Percentiles rank a stretch among this genome's conserved stretches.
Evolutionary conservation across 345 rosid genomes (phyloP).

Genomic region (Gossypium longicalyx): DNA sequence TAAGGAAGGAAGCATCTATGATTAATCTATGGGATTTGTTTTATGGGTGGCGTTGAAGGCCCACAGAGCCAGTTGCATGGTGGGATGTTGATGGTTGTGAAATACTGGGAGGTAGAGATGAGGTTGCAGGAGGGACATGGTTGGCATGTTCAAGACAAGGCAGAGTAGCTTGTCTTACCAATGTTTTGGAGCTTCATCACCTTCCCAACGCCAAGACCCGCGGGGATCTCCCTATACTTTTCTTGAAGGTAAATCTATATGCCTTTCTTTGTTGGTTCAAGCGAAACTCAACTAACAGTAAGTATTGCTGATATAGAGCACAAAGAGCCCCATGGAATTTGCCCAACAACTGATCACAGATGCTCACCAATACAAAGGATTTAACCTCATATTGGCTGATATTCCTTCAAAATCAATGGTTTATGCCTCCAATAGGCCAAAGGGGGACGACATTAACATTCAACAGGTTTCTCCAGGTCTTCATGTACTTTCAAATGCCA

Average conservation of each 20-base stretch:
- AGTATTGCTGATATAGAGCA: conserved; percentile 31
- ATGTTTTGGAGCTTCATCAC: conserved; percentile 56
- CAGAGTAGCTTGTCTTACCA: conserved; percentile 62
- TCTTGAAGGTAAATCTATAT: conserved; percentile 36
- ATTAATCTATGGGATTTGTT: neutral
- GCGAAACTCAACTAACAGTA: neutral
- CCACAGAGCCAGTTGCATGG: conserved; percentile 57
- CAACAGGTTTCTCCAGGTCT: conserved; percentile 60
- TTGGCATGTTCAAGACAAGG: conserved; percentile 59
- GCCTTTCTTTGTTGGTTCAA: neutral
- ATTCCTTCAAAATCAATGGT: conserved; percentile 51
- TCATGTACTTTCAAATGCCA: conserved; percentile 59
- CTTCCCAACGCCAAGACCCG: conserved; percentile 49
- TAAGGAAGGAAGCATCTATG: neutral
- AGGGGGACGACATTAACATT: conserved; percentile 29
- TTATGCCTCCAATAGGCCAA: conserved; percentile 48
- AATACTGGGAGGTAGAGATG: conserved; percentile 60
- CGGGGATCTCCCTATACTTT: conserved; percentile 61
- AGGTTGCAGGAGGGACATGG: conserved; percentile 65
- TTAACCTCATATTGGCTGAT: conserved; percentile 58
- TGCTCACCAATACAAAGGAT: conserved; percentile 58
- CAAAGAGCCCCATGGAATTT: conserved; percentile 50
- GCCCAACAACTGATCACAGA: conserved; percentile 42
- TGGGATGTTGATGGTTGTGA: conserved; percentile 45
- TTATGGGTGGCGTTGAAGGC: conserved; percentile 28